Conservation (phyloP, 768 basidiomycete species). For the Suillus cothurnatus region DNA sequence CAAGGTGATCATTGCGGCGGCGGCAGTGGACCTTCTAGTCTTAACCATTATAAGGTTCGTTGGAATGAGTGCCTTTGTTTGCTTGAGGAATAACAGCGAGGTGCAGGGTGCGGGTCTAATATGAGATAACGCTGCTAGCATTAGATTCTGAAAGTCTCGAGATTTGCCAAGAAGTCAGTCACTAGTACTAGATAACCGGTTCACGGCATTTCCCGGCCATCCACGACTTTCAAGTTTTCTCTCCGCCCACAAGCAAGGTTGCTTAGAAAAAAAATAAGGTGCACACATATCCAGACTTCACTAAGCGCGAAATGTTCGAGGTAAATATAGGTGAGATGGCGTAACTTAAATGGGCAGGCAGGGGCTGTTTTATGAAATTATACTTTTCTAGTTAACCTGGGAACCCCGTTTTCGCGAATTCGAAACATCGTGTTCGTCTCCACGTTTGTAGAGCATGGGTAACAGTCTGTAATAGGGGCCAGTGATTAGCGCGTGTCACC, state of each 20-base stretch:
- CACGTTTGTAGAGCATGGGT: not conserved
- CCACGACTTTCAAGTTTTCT: not conserved
- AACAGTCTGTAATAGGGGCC: not conserved
- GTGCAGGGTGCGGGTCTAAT: conserved; percentile 43
- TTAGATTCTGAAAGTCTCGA: not conserved
- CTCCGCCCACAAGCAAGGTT: not conserved
- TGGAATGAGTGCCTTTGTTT: not conserved
- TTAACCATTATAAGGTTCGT: conserved; percentile 21
- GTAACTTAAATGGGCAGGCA: not conserved
- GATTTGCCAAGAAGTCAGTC: not conserved
- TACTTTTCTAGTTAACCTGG: not conserved
- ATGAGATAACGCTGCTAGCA: conserved; percentile 57
- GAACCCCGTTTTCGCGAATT: not conserved
- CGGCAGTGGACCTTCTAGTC: conserved; percentile 22
- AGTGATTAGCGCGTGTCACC: not conserved
- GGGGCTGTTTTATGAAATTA: not conserved
- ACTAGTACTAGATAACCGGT: not conserved
- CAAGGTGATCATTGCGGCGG: not conserved
- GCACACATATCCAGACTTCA: not conserved
- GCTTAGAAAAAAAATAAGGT: not conserved
- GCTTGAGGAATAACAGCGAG: not conserved
- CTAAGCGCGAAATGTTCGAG: not conserved
- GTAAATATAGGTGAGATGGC: not conserved
- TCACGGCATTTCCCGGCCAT: not conserved
- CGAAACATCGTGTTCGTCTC: not conserved